Percentiles rank a stretch among this genome's conserved stretches.
phyloP scores from a whole-genome alignment of 805 yeast species.

The Hanseniaspora opuntiae region DNA sequence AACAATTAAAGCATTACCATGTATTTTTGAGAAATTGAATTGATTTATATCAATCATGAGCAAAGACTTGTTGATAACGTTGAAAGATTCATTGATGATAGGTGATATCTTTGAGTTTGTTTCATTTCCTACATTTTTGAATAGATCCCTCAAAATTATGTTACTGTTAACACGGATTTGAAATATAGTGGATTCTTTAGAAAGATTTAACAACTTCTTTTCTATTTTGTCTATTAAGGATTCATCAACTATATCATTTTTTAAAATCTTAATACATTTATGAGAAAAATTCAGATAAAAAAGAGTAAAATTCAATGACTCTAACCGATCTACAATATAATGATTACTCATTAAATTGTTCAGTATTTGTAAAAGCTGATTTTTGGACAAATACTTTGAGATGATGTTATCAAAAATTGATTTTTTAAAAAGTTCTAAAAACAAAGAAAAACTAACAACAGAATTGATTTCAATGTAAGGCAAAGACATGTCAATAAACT shows the following conservation, averaged over 20 bases:
- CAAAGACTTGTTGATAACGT: slow-evolving; percentile 25
- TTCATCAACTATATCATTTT: slow-evolving; percentile 24
- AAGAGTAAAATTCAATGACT: slow-evolving; percentile 7
- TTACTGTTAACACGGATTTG: slow-evolving; percentile 31
- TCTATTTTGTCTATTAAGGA: slow-evolving; percentile 24
- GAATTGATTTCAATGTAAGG: slow-evolving; percentile 17
- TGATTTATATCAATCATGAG: slow-evolving; percentile 21
- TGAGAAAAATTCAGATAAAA: slow-evolving; percentile 19
- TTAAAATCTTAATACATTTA: slow-evolving; percentile 17
- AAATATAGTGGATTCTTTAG: slow-evolving; percentile 27
- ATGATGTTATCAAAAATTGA: slow-evolving; percentile 14
- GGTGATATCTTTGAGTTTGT: slow-evolving; percentile 22
- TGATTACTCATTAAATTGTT: slow-evolving; percentile 16
- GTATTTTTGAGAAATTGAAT: slow-evolving; percentile 25
- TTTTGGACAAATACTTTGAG: background rate
- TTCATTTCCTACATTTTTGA: slow-evolving; percentile 14
- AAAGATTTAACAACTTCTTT: slow-evolving; percentile 26
- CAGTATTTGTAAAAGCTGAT: slow-evolving; percentile 18
- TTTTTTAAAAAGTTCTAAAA: slow-evolving; percentile 26
- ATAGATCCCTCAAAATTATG: slow-evolving; percentile 25
- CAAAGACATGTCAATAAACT: slow-evolving; percentile 5
- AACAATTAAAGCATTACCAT: slow-evolving; percentile 30
- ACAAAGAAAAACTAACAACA: slow-evolving; percentile 25
- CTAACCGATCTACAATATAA: slow-evolving; percentile 12
- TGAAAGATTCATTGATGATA: slow-evolving; percentile 28